Conservation (phyloP, 495 filamentous ascomycete species). For the Recurvomyces mirabilis region DNA sequence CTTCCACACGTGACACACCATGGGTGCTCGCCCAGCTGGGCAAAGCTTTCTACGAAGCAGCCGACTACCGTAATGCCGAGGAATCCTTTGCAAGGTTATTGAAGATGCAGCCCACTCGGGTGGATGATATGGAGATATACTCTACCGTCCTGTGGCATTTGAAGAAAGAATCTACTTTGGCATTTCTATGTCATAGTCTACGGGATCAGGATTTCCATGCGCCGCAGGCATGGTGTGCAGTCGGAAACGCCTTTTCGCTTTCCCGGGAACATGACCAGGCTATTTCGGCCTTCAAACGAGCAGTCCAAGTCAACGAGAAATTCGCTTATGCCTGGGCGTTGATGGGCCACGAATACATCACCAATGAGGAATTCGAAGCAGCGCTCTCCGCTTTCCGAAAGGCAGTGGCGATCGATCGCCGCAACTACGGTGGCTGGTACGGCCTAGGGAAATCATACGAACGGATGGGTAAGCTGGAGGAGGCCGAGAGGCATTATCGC, state of each 20-base stretch:
- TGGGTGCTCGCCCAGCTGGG: constrained; percentile 88
- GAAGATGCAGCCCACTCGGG: constrained; percentile 59
- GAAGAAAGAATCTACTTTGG: constrained; percentile 80
- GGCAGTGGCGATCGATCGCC: constrained; percentile 69
- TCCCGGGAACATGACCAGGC: constrained; percentile 91
- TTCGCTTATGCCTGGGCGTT: constrained; percentile 94
- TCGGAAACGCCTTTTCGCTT: constrained; percentile 94
- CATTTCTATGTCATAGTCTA: constrained; percentile 82
- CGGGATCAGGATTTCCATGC: constrained; percentile 76
- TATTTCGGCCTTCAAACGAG: constrained; percentile 86
- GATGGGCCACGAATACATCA: constrained; percentile 92
- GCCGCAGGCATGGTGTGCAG: constrained; percentile 87
- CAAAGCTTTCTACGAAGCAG: constrained; percentile 78
- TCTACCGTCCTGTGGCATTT: constrained; percentile 96
- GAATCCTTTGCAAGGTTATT: constrained; percentile 70
- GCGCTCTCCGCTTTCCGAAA: constrained; percentile 73
- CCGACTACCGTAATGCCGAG: constrained; percentile 72
- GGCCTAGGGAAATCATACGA: constrained; percentile 88
- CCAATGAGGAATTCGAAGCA: constrained; percentile 94
- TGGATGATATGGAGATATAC: constrained; percentile 94
- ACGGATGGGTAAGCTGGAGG: constrained; percentile 84
- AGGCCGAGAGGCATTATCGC: constrained; percentile 81
- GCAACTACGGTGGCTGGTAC: constrained; percentile 97
- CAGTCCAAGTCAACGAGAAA: constrained; percentile 66
- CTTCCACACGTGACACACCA: constrained; percentile 78